These are phyloP conservation scores for Solanum piurae DNA, from an alignment of 257 asterid species.

Conservation along the genomic window DNA sequence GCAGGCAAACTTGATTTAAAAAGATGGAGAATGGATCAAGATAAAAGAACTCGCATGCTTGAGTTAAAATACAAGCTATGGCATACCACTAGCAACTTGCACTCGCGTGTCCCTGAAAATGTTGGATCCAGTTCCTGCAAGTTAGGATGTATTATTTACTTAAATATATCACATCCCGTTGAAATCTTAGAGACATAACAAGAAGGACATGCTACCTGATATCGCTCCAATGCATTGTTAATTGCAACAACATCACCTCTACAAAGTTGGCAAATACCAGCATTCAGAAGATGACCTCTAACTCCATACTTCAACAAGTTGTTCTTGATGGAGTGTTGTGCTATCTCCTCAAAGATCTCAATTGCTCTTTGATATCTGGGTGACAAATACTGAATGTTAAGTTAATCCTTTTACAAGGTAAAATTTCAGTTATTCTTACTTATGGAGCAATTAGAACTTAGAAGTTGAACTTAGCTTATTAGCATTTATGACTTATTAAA, in stretches of 20 bases:
- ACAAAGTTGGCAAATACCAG: slow-evolving; percentile 97
- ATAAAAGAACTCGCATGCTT: neutral
- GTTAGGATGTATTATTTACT: neutral
- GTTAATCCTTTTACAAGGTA: neutral
- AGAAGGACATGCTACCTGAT: slow-evolving; percentile 47
- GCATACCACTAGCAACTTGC: slow-evolving; percentile 67
- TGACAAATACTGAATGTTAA: neutral
- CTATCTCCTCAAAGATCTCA: slow-evolving; percentile 87
- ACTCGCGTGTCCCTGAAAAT: slow-evolving; percentile 88
- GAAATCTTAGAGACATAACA: neutral
- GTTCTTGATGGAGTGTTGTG: slow-evolving; percentile 64
- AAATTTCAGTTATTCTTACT: neutral
- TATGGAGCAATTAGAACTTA: neutral
- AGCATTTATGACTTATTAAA: neutral
- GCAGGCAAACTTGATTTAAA: neutral
- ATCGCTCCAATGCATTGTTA: slow-evolving; percentile 75
- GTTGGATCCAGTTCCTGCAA: slow-evolving; percentile 94
- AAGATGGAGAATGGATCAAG: neutral
- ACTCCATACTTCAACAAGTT: slow-evolving; percentile 93
- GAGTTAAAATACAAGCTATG: neutral
- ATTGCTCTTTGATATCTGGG: slow-evolving; percentile 79
- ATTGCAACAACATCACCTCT: slow-evolving; percentile 90
- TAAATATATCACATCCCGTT: neutral
- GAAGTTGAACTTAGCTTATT: neutral
- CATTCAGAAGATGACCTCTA: slow-evolving; percentile 96